Evolutionary conservation across 139 green algal species (phyloP).

Genomic region (Penium margaritaceum): DNA sequence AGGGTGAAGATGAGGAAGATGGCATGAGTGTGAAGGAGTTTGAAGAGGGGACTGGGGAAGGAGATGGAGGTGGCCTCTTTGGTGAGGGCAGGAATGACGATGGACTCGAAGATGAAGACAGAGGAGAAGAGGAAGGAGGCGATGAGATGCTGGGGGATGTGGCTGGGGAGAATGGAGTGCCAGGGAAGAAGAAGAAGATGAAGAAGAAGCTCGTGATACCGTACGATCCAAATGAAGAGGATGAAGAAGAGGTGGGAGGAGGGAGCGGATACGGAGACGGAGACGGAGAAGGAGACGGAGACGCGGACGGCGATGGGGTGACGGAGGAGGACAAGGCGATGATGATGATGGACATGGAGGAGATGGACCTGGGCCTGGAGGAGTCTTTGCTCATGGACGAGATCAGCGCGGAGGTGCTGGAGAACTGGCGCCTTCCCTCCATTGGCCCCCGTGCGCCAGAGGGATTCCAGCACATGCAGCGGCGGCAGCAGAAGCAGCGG

Average conservation of each 20-base stretch:
- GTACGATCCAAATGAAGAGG: too few relatives aligned
- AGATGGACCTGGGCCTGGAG: neutral
- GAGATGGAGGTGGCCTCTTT: too few relatives aligned
- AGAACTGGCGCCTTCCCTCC: neutral
- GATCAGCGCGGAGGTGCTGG: neutral
- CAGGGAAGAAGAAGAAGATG: too few relatives aligned
- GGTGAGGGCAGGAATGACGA: too few relatives aligned
- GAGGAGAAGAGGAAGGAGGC: too few relatives aligned
- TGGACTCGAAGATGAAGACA: too few relatives aligned
- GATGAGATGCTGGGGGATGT: too few relatives aligned
- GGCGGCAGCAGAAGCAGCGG: neutral
- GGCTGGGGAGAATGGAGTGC: too few relatives aligned
- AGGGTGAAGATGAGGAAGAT: neutral
- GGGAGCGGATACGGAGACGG: neutral
- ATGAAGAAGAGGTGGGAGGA: too few relatives aligned
- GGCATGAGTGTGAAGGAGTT: neutral
- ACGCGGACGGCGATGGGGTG: neutral
- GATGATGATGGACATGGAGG: neutral
- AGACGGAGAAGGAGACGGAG: constrained; percentile 2
- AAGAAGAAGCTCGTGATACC: too few relatives aligned
- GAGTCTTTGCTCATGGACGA: constrained; percentile 3
- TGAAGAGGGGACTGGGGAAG: neutral
- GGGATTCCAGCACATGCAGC: neutral
- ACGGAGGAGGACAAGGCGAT: constrained; percentile 3
- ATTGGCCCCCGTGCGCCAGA: neutral